Evolutionary conservation across 148 eudicot species (phyloP).

Genomic region (Rhododendron vialii): DNA sequence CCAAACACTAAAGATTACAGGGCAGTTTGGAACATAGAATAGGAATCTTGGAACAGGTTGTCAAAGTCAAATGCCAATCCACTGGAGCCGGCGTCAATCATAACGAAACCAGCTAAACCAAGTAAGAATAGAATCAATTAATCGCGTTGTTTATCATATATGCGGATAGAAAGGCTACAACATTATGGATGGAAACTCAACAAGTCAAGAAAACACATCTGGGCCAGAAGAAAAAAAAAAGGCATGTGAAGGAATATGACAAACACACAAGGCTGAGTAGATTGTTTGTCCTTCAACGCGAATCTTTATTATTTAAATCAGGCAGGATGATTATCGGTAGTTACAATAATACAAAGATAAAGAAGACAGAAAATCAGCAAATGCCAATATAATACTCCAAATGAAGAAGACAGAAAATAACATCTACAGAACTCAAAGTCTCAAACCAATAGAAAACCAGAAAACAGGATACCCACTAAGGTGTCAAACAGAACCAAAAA

Average conservation of each 20-base stretch:
- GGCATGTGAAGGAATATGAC: conserved; percentile 34
- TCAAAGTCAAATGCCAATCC: conserved; percentile 52
- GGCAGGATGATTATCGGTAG: neutral
- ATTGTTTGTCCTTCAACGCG: conserved; percentile 17
- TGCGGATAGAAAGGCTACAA: neutral
- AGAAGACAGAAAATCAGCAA: conserved; percentile 8
- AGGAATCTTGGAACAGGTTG: conserved; percentile 13
- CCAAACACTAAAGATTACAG: conserved; percentile 3
- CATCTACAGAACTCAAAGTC: neutral
- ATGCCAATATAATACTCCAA: conserved; percentile 10
- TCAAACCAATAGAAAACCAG: neutral
- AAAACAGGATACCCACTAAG: neutral
- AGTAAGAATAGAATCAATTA: conserved; percentile 23
- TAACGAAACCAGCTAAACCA: conserved; percentile 38
- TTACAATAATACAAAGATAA: neutral
- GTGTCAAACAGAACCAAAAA: neutral
- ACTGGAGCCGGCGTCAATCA: conserved; percentile 23
- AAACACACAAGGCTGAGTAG: conserved; percentile 15
- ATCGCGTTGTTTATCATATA: conserved; percentile 15
- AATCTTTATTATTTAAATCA: conserved; percentile 15
- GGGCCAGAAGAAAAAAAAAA: neutral
- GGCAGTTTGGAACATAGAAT: conserved; percentile 14
- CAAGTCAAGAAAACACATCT: conserved; percentile 10
- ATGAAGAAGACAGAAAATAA: conserved; percentile 9
- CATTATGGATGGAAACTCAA: neutral